phyloP scores from a whole-genome alignment of 139 green algal species.

The Micractinium conductrix region DNA sequence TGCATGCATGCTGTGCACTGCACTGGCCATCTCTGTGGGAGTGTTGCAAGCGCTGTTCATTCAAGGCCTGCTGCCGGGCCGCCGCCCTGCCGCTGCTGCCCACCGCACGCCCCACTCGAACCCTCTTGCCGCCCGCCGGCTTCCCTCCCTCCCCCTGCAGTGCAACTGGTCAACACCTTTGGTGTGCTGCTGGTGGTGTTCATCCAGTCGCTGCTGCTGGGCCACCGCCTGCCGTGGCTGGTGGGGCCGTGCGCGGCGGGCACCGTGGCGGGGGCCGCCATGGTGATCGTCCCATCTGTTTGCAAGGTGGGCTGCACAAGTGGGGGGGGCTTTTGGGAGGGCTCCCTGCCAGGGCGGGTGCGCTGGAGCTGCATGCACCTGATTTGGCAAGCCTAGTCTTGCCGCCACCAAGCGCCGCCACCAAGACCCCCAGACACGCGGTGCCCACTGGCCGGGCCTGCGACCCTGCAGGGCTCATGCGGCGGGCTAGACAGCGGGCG shows the following conservation, averaged over 20 bases:
- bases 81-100: too few species aligned
- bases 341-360: not conserved
- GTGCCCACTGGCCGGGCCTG: too few species aligned
- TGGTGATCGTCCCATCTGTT: conserved; percentile 3
- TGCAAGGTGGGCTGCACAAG: not conserved
- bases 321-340: not conserved
- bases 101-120: too few species aligned
- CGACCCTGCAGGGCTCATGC: not conserved
- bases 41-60: too few species aligned
- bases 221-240: conserved; percentile 3
- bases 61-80: too few species aligned
- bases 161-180: not conserved
- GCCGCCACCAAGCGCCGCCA: too few species aligned
- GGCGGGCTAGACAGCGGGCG: conserved; percentile 17
- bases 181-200: not conserved
- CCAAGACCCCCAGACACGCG: too few species aligned
- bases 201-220: not conserved
- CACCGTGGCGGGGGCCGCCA: not conserved
- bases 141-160: not conserved
- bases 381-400: too few species aligned
- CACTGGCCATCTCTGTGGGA: too few species aligned
- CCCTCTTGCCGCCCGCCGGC: too few species aligned
- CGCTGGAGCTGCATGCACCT: not conserved
- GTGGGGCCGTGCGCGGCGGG: not conserved
- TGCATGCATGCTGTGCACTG: too few species aligned